Base-by-base conservation (phyloP, 2,329 filamentous ascomycete genomes). In the Emericellopsis cladophorae region DNA sequence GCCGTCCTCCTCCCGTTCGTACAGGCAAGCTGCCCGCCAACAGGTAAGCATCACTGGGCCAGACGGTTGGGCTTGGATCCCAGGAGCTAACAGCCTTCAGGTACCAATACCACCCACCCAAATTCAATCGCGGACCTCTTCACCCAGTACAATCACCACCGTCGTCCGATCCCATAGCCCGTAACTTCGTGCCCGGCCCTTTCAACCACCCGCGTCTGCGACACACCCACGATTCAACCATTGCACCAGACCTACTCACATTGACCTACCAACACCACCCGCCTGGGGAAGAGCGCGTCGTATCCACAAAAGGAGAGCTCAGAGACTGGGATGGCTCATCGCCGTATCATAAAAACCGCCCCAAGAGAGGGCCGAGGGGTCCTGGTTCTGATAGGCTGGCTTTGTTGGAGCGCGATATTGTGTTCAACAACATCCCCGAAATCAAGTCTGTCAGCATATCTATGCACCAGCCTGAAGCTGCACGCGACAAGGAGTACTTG, bases 41-140 rank as follows among this genome's bases (percentile, higher is more conserved):
- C 54, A 58, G 68, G 73, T 68, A 54, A 49, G 59, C 24, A 23
- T 7, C 35, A 7, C 15, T 10, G 18, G 18, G 18, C 18, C 18
- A 21, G 18, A 21, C 18, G 15, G n/a, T 16, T 15, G 14, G 23
- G 7, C 11, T 21, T 21, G 14, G 31, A 21, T 15, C 16, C 33
- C n/a, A 10, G 11, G 18, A 18, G 18, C 36, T 39, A 61, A 62
- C 45, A 23, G 32, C 18, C 7, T 18, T 21, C 46, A 94, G 90
- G 72, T 98, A 96, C 67, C 85, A 94, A 64, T 96, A 84, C 63
- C 87, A 89, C 48, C 82, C 90, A 39, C 92, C 92, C 47, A 92
- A 90, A 66, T 98, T 89, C 73, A 81, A 95, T 62, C 85, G 90
- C 54, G 92, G 92, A 42, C 89, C 89, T 48, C 72, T 96, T 21